Conservation (phyloP, 768 basidiomycete genomes). For the Kwoniella europaea region DNA sequence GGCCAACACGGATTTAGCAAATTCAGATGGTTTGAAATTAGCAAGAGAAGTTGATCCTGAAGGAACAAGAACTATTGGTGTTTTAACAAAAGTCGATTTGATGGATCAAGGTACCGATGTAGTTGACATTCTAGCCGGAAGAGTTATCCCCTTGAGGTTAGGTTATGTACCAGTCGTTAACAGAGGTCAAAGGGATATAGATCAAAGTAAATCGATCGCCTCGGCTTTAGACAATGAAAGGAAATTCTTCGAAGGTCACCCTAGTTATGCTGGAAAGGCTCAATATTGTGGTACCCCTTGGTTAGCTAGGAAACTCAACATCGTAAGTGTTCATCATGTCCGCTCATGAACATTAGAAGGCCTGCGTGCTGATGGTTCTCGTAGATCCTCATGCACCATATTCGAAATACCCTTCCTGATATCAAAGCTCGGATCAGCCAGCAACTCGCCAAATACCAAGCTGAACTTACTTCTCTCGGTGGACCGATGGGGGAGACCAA, state of each 20-base stretch:
- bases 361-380: conserved; percentile 1
- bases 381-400: conserved; percentile 99
- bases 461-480: conserved; percentile 81
- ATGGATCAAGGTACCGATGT: conserved; percentile 99
- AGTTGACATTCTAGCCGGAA: conserved; percentile 95
- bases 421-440: conserved; percentile 94
- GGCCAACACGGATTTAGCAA: conserved; percentile 96
- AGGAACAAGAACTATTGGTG: conserved; percentile 95
- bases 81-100: conserved; percentile 95
- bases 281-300: conserved; percentile 96
- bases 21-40: conserved; percentile 95
- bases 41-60: conserved; percentile 97
- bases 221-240: conserved; percentile 86
- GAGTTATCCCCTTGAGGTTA: conserved; percentile 91
- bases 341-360: too few species aligned
- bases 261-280: conserved; percentile 89
- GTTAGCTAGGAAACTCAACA: conserved; percentile 92
- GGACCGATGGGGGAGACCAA: conserved; percentile 83
- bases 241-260: conserved; percentile 91
- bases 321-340: conserved; percentile 67
- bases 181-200: conserved; percentile 96
- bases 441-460: conserved; percentile 84
- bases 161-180: conserved; percentile 99
- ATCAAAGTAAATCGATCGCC: conserved; percentile 79
- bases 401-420: conserved; percentile 94